Conservation (phyloP, 225 moss, liverwort and hornwort genomes). For the Takakia lepidozioides region DNA sequence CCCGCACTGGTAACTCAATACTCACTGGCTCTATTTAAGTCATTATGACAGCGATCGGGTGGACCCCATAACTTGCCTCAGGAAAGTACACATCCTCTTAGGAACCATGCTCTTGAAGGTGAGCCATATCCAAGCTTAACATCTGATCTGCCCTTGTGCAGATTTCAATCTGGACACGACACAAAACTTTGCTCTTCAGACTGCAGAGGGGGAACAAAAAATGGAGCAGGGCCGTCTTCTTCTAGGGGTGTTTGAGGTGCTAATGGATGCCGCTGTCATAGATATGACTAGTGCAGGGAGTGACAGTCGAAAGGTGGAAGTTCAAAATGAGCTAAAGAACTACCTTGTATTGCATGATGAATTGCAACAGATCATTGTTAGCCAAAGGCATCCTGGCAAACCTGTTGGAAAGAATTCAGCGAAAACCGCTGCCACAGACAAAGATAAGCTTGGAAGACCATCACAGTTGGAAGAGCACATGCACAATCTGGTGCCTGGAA, state of each 20-base stretch:
- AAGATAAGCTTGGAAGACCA: conserved; percentile 30
- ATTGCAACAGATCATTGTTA: conserved; percentile 47
- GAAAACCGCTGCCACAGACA: conserved; percentile 34
- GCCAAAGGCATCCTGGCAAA: conserved; percentile 52
- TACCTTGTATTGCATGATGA: conserved; percentile 54
- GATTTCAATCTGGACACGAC: conserved; percentile 75
- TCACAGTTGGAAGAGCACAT: conserved; percentile 33
- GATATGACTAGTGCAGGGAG: conserved; percentile 39
- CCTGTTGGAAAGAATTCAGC: conserved; percentile 32
- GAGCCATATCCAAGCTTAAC: no score
- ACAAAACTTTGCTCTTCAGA: conserved; percentile 55
- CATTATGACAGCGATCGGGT: no score
- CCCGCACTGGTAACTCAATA: no score
- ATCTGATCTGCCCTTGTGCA: conserved; percentile 24
- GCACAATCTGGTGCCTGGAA: conserved; percentile 38
- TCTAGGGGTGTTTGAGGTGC: conserved; percentile 75
- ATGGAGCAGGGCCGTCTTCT: conserved; percentile 74
- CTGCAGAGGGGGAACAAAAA: conserved; percentile 60
- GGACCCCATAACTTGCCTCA: no score
- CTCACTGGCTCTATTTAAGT: no score
- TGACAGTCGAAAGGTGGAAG: conserved; percentile 38
- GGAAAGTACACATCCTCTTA: no score
- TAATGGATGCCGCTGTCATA: conserved; percentile 60
- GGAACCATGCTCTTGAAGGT: no score
- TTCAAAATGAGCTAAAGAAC: conserved; percentile 47